Conservation (phyloP, 2,329 filamentous ascomycete genomes). For the Triangularia verruculosa region DNA sequence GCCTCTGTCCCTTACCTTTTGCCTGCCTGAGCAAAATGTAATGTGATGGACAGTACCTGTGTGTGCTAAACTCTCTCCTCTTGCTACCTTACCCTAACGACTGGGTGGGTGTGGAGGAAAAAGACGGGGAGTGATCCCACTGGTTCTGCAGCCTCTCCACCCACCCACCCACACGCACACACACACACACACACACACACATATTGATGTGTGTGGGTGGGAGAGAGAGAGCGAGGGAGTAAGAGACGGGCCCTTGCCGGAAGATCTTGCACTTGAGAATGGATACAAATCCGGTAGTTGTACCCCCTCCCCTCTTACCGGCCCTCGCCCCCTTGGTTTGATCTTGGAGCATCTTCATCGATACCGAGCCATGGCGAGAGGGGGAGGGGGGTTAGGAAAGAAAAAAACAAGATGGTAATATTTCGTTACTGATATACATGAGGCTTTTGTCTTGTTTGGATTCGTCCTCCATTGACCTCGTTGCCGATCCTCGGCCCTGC, state of each 20-base stretch:
- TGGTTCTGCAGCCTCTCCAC: neutral
- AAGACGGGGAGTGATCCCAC: neutral
- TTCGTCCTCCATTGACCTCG: neutral
- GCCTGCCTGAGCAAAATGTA: neutral
- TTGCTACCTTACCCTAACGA: too few relatives aligned
- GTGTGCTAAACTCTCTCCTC: neutral
- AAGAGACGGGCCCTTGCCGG: neutral
- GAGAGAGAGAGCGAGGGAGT: neutral
- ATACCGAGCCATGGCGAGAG: too few relatives aligned
- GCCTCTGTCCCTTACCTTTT: neutral
- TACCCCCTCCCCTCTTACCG: neutral
- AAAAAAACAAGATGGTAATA: neutral
- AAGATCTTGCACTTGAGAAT: neutral
- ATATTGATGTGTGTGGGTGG: neutral
- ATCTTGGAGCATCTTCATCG: neutral
- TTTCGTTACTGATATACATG: neutral
- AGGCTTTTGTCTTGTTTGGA: neutral
- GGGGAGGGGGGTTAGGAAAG: neutral
- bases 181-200: too few relatives aligned
- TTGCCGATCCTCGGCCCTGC: neutral
- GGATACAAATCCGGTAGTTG: neutral
- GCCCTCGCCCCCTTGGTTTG: neutral
- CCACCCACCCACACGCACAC: conserved; percentile 6
- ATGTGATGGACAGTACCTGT: neutral
- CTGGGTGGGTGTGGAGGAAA: conserved; percentile 1